Evolutionary conservation across 352 stramenopile genomes (phyloP).

Genomic region (Phytophthora megakarya): DNA sequence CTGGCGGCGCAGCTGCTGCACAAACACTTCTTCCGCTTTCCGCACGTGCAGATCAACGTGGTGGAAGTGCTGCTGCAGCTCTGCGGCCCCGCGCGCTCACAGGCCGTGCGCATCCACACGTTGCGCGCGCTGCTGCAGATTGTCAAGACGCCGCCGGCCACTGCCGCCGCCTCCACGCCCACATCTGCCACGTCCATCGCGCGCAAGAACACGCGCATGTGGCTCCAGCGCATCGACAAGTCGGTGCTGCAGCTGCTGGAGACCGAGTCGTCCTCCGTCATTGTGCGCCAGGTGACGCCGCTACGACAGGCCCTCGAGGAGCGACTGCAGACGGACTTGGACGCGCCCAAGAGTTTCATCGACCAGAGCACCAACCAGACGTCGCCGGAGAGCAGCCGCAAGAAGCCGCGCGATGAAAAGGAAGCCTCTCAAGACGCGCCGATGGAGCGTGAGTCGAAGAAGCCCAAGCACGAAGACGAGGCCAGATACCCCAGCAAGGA

Average conservation of each 20-base stretch:
- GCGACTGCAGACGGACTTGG: slow-evolving; percentile 21
- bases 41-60: slow-evolving; percentile 78
- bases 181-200: slow-evolving; percentile 31
- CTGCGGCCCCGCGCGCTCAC: slow-evolving; percentile 40
- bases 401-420: slow-evolving; percentile 33
- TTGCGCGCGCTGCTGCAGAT: slow-evolving; percentile 74
- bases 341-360: slow-evolving; percentile 7
- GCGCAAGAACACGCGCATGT: slow-evolving; percentile 40
- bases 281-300: slow-evolving; percentile 65
- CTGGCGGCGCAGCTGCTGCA: slow-evolving; percentile 74
- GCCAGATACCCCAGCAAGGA: slow-evolving; percentile 19
- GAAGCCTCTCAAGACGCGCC: background rate
- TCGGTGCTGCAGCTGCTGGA: slow-evolving; percentile 42
- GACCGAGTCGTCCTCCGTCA: slow-evolving; percentile 56
- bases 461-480: slow-evolving; percentile 34
- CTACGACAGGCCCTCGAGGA: slow-evolving; percentile 57
- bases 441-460: slow-evolving; percentile 36
- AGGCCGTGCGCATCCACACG: slow-evolving; percentile 78
- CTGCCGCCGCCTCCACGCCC: slow-evolving; percentile 31
- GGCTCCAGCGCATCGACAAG: slow-evolving; percentile 50
- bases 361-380: slow-evolving; percentile 6
- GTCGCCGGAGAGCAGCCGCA: slow-evolving; percentile 29
- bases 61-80: slow-evolving; percentile 66
- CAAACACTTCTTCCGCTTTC: slow-evolving; percentile 82
- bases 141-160: slow-evolving; percentile 45